Percentiles rank a stretch among this genome's conserved stretches.
These are phyloP conservation scores for Gnetum montanum DNA, from an alignment of 75 land plant species.

Conservation along the genomic window DNA sequence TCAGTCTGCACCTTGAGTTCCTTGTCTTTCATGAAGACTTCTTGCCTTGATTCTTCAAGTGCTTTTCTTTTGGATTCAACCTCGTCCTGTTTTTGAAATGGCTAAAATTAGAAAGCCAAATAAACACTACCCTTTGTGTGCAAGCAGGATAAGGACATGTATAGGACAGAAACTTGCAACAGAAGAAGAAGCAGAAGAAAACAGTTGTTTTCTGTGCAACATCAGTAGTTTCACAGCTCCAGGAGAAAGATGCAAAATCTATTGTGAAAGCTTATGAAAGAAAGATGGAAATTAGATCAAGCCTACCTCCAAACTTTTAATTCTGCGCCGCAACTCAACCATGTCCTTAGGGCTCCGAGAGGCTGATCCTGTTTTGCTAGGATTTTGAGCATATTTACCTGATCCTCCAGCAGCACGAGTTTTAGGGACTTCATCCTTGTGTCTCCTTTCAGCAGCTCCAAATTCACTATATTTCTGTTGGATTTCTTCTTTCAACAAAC, in stretches of 20 bases:
- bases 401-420: constrained; percentile 10
- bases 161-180: background rate
- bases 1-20: constrained; percentile 31
- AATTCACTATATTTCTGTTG: constrained; percentile 36
- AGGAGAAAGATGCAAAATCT: background rate
- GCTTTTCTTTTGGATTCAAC: constrained; percentile 38
- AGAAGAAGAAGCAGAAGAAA: background rate
- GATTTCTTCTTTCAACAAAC: constrained; percentile 32
- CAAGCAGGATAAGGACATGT: background rate
- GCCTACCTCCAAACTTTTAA: constrained; percentile 53
- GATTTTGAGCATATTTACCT: constrained; percentile 9
- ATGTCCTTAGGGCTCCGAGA: constrained; percentile 37
- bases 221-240: constrained; percentile 1
- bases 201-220: background rate
- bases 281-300: background rate
- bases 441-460: constrained; percentile 23
- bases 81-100: constrained; percentile 46
- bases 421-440: constrained; percentile 21
- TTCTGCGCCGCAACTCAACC: constrained; percentile 33
- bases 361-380: constrained; percentile 14
- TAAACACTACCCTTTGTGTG: background rate
- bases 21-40: constrained; percentile 36
- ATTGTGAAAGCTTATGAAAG: background rate
- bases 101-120: constrained; percentile 4
- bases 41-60: constrained; percentile 26